Evolutionary conservation across 805 yeast species (phyloP), one percentile per base, ranked within the genome.

Genomic region (Kuraishia ogatae): DNA sequence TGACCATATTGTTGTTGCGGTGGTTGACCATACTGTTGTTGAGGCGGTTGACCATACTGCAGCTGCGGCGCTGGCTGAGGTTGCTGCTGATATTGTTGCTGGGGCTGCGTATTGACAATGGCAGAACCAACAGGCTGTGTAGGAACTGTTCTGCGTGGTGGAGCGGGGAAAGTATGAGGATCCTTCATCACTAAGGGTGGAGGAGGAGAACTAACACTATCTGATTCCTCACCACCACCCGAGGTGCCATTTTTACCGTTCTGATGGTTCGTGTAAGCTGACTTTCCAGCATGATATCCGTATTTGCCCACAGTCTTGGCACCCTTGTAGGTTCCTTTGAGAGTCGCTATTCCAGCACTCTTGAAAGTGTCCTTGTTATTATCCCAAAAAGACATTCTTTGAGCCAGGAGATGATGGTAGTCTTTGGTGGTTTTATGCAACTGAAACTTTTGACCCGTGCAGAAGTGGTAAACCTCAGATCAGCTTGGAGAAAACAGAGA

Each of bases 291-390:
- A 24, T 61, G 58, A 50, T 68, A 70, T 1, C 74, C 72, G n/a
- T 80, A 81, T 57, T 78, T 77, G 2, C 77, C 70, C 0, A 79
- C 70, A 0, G 80, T 75, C 20, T 67, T 76, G 2, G 81, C 70
- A 2, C 82, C 85, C 51, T 63, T 70, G 6, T 82, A 84, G 23
- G 80, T 74, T 4, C 83, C 84, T 56, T 72, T 75, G 52, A 71
- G 71, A 0, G 82, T 75, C 22, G 82, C 74, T 5, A 68, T 59
- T 2, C 84, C 79, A 0, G 77, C 85, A 1, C 75, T 61, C 56
- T 79, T 79, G 61, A 82, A 72, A 0, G 78, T 61, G 55, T 66
- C 85, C 59, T 81, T 81, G 65, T 82, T 79, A 53, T 78, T 73
- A 20, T 74, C 76, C 81, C 81, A 78, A 56, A 76, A 78, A 1